A percentile compares a stretch with the other conserved stretches of the same genome.
Evolutionary conservation across 139 green algal genomes (phyloP).

Genomic region (Coelastrella sp.): DNA sequence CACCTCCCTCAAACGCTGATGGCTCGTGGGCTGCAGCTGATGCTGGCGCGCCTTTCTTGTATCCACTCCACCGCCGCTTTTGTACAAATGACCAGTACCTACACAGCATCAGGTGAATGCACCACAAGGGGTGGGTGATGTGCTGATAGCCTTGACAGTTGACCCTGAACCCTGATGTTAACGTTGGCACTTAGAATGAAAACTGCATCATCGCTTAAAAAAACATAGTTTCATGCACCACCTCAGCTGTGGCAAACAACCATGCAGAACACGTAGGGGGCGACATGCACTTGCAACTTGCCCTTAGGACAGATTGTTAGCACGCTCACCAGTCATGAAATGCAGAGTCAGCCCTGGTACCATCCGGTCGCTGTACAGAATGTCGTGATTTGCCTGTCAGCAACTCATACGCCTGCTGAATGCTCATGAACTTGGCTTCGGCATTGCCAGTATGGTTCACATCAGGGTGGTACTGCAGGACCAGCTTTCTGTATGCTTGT

Average conservation of each 20-base stretch:
- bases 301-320: background rate
- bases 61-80: conserved; percentile 52
- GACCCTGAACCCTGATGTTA: too few species aligned
- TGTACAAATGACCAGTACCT: conserved; percentile 62
- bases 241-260: too few species aligned
- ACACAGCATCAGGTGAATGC: too few species aligned
- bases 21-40: background rate
- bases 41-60: conserved; percentile 26
- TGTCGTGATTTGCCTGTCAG: conserved; percentile 39
- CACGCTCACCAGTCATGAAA: conserved; percentile 63
- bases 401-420: conserved; percentile 63
- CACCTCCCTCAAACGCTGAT: background rate
- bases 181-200: too few species aligned
- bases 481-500: conserved; percentile 59
- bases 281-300: background rate
- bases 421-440: conserved; percentile 53
- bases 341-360: conserved; percentile 40
- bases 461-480: conserved; percentile 58
- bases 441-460: conserved; percentile 39
- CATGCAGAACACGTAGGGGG: too few species aligned
- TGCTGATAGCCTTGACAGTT: too few species aligned
- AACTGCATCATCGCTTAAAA: too few species aligned
- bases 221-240: too few species aligned
- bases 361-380: conserved; percentile 12
- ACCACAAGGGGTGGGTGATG: too few species aligned